Evolutionary conservation across 352 stramenopile genomes (phyloP), one percentile per base, ranked within the genome.

Genomic region (Thalassiosira oceanica): DNA sequence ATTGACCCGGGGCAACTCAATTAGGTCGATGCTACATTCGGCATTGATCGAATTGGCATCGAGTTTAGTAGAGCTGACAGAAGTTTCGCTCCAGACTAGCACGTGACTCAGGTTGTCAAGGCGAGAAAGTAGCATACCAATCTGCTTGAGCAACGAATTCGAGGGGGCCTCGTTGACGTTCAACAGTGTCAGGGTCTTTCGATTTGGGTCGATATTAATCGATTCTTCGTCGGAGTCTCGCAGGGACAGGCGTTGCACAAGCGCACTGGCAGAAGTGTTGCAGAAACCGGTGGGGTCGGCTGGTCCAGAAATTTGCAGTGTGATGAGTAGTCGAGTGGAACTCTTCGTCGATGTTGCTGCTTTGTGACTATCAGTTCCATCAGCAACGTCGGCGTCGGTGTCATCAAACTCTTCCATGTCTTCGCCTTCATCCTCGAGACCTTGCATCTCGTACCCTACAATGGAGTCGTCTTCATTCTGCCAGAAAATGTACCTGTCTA

Each of bases 401-500:
- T 62, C 72, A 83, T 52, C 13, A 74, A 75, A 86, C 72, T 89
- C 16, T 68, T 68, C 72, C 29, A 92, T 80, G n/a, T n/a, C n/a
- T n/a, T n/a, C n/a, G n/a, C n/a, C n/a, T n/a, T n/a, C n/a, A n/a
- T n/a, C n/a, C n/a, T n/a, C n/a, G n/a, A n/a, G n/a, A n/a, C n/a
- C n/a, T n/a, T n/a, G n/a, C 2, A 96, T 86, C 21, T 96, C 92
- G 66, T 98, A 96, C 8, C 95, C 96, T 62, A 96, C 91, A 10
- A 99, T 84, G 29, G 90, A 89, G 43, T 97, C 94, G 70, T 98
- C 91, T 66, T 97, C 92, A 41, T 94, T 96, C 46, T 97, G 93
- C 96, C 96, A 99, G 68, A 98, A 98, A 1, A 93, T 78, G 56
- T 98, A 98, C 15, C 93, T 93, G 41, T 98, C 96, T 2, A 98